phyloP scores from a whole-genome alignment of 2,329 filamentous ascomycete species.

The Penicillium sp. region DNA sequence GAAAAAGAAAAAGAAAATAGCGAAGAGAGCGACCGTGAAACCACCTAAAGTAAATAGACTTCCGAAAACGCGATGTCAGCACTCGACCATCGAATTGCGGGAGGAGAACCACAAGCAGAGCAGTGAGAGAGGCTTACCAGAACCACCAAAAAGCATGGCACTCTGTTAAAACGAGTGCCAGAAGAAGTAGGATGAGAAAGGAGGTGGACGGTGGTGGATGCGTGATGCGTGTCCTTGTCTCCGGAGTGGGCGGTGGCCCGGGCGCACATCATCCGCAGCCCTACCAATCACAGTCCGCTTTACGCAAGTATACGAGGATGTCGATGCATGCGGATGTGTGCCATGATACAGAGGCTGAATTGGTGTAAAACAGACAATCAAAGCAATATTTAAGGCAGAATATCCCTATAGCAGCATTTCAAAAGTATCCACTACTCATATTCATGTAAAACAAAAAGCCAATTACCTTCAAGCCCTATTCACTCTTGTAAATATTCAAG shows the following conservation, averaged over 20 bases:
- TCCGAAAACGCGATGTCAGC: slow-evolving; percentile 16
- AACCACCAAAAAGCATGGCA: slow-evolving; percentile 32
- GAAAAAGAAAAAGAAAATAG: slow-evolving; percentile 21
- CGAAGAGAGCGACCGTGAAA: slow-evolving; percentile 34
- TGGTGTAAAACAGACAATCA: too few relatives aligned
- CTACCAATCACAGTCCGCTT: slow-evolving; percentile 8
- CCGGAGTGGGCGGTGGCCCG: slow-evolving; percentile 24
- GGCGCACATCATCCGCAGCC: slow-evolving; percentile 9
- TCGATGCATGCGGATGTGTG: not conserved
- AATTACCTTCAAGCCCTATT: too few relatives aligned
- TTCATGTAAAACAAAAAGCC: too few relatives aligned
- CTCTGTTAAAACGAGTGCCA: slow-evolving; percentile 19
- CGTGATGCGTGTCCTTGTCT: slow-evolving; percentile 27
- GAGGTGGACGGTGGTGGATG: slow-evolving; percentile 10
- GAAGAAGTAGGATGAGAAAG: slow-evolving; percentile 15
- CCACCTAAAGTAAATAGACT: slow-evolving; percentile 36
- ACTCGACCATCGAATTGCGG: slow-evolving; percentile 7
- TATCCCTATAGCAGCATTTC: too few relatives aligned
- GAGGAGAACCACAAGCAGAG: not conserved
- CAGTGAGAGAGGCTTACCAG: slow-evolving; percentile 18
- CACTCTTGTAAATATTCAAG: too few relatives aligned
- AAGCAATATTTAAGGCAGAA: too few relatives aligned
- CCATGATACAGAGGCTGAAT: too few relatives aligned
- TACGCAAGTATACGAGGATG: not conserved
- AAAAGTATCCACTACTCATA: too few relatives aligned